Percentiles rank a stretch among this genome's conserved stretches.
phyloP scores from a whole-genome alignment of 2,329 filamentous ascomycete genomes.

The Aspergillus puulaauensis region DNA sequence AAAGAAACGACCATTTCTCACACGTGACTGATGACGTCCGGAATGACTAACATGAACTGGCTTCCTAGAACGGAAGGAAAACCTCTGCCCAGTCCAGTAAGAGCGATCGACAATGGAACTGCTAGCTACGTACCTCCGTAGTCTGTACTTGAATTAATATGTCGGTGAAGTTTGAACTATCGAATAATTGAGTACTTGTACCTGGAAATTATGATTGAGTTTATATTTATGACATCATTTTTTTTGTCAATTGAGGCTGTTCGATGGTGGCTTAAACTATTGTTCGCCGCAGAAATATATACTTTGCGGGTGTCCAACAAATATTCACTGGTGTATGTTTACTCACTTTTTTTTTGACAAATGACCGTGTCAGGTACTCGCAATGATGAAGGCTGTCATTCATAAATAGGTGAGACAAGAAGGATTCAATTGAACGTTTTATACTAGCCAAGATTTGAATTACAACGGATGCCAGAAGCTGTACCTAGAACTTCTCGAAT shows the following conservation, averaged over 20 bases:
- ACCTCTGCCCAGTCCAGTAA: not conserved
- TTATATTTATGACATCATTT: no score
- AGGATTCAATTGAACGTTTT: not conserved
- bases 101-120: not conserved
- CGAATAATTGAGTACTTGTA: no score
- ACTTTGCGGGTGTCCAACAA: not conserved
- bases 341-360: no score
- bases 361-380: no score
- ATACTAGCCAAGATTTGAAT: not conserved
- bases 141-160: not conserved
- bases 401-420: no score
- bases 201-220: no score
- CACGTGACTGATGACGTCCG: not conserved
- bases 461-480: not conserved
- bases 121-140: not conserved
- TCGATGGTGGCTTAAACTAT: not conserved
- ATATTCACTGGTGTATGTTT: no score
- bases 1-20: not conserved
- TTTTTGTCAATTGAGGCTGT: no score
- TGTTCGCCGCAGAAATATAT: not conserved
- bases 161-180: no score
- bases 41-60: not conserved
- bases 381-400: no score
- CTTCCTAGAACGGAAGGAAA: not conserved
- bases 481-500: not conserved